Percentiles rank a stretch among this genome's conserved stretches.
Conservation (phyloP, 306 rosid species). For the Prunus mira region DNA sequence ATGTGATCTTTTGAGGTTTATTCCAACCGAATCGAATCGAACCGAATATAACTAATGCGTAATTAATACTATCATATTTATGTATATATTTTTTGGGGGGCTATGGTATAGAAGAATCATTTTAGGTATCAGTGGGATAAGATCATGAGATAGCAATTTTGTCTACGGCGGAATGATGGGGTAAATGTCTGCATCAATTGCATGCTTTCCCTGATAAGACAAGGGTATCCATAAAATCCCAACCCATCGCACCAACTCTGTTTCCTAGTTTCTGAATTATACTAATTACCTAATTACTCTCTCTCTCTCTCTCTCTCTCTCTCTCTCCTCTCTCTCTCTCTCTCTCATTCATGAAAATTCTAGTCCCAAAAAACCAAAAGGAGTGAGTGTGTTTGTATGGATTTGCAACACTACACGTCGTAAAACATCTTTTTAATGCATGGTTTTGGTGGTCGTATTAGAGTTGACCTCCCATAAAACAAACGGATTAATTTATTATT, state of each 20-base stretch:
- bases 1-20: too few relatives aligned
- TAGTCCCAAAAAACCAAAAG: background rate
- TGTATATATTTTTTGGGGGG: too few relatives aligned
- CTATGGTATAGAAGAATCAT: too few relatives aligned
- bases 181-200: slow-evolving; percentile 26
- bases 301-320: too few relatives aligned
- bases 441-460: background rate
- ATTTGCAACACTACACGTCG: background rate
- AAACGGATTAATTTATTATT: background rate
- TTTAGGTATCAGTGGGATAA: background rate
- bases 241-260: background rate
- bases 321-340: too few relatives aligned
- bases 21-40: too few relatives aligned
- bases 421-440: background rate
- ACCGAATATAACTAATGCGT: too few relatives aligned
- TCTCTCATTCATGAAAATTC: background rate
- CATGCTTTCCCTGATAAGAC: slow-evolving; percentile 8
- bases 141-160: background rate
- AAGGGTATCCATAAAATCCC: slow-evolving; percentile 37
- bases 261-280: background rate
- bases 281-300: background rate
- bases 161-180: background rate
- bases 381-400: background rate
- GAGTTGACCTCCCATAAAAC: background rate
- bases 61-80: too few relatives aligned